A percentile compares a stretch with the other conserved stretches of the same genome.
Conservation (phyloP, 208 protist genomes). For the Tritrichomonas musculus region DNA sequence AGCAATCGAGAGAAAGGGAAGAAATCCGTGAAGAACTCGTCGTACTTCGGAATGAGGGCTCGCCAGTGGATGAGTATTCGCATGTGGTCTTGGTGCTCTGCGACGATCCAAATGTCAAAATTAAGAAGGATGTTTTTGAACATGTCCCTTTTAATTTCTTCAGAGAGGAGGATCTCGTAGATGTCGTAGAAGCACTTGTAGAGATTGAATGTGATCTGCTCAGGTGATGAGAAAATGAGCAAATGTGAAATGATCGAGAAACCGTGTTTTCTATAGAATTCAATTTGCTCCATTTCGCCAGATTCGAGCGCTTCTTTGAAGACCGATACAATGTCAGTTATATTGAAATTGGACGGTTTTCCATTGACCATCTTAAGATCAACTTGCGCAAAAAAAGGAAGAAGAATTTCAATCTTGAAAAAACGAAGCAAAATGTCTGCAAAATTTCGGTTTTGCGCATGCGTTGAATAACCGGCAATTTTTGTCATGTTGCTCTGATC, state of each 20-base stretch:
- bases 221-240: not conserved
- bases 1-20: not conserved
- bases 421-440: not conserved
- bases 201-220: not conserved
- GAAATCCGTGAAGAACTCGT: not conserved
- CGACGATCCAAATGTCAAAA: not conserved
- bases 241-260: not conserved
- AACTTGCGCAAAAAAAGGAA: slow-evolving; percentile 7
- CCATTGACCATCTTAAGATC: not conserved
- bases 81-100: not conserved
- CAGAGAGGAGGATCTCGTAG: not conserved
- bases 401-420: not conserved
- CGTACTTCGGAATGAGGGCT: not conserved
- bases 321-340: not conserved
- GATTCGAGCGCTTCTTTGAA: not conserved
- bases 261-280: not conserved
- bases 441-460: not conserved
- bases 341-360: not conserved
- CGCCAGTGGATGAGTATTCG: not conserved
- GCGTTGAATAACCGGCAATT: not conserved
- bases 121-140: not conserved
- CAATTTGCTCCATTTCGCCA: not conserved
- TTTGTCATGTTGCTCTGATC: not conserved
- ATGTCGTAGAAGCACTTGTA: not conserved
- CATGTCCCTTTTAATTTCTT: not conserved